Percentiles rank a stretch among this genome's conserved stretches.
Evolutionary conservation across 2,329 filamentous ascomycete genomes (phyloP).

Genomic region (Sordariomycetes sp.): DNA sequence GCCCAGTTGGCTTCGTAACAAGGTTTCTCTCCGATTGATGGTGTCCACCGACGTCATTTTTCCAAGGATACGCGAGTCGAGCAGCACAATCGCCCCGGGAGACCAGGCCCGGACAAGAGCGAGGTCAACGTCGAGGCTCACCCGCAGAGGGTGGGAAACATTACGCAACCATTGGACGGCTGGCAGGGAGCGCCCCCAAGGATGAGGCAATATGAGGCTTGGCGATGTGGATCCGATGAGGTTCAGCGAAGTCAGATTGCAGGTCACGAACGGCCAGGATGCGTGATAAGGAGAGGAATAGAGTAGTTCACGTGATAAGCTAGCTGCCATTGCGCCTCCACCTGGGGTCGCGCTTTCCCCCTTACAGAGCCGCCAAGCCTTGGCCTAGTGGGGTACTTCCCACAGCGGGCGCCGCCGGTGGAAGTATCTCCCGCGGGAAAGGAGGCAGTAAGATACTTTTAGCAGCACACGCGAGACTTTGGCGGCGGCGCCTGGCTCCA

Average conservation of each 20-base stretch:
- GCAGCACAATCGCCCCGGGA: not conserved
- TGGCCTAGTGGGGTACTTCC: not conserved
- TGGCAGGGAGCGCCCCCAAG: not conserved
- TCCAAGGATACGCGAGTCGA: not conserved
- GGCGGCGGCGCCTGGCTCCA: not conserved
- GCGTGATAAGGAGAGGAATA: not conserved
- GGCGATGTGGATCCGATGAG: conserved; percentile 1
- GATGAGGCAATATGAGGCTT: conserved; percentile 1
- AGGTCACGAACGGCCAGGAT: not conserved
- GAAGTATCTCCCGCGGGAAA: not conserved
- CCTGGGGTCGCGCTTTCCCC: not conserved
- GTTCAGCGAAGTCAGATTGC: not conserved
- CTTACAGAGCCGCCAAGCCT: not conserved
- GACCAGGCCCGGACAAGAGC: not conserved
- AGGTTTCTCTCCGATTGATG: not conserved
- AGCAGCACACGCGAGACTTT: not conserved
- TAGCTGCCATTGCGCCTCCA: not conserved
- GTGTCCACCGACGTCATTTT: not conserved
- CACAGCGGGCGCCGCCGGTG: not conserved
- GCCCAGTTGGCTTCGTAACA: not conserved
- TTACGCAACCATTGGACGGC: not conserved
- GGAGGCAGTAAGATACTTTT: not conserved
- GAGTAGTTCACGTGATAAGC: not conserved
- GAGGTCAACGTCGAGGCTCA: not conserved
- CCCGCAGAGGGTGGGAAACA: not conserved